phyloP scores from a whole-genome alignment of 495 filamentous ascomycete genomes.

The Aspergillus taichungensis region DNA sequence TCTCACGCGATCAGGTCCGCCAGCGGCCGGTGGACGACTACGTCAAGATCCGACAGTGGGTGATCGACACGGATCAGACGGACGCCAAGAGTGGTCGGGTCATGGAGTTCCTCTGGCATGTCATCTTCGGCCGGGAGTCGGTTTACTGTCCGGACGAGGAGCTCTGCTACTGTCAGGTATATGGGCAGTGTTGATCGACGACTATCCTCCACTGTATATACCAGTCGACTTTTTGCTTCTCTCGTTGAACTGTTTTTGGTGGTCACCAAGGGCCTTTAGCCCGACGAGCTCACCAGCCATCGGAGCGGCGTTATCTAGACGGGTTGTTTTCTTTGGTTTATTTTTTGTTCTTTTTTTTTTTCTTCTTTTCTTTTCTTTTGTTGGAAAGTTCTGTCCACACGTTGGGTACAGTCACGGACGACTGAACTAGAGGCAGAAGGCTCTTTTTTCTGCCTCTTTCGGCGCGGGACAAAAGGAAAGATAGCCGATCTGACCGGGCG shows the following conservation, averaged over 20 bases:
- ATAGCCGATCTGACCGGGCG: too few species aligned
- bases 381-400: too few species aligned
- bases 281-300: not conserved
- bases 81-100: slow-evolving; percentile 61
- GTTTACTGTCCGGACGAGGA: slow-evolving; percentile 41
- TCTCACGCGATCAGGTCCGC: slow-evolving; percentile 44
- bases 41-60: slow-evolving; percentile 56
- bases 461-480: too few species aligned
- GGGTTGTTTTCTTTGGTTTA: too few species aligned
- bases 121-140: slow-evolving; percentile 47
- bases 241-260: not conserved
- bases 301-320: too few species aligned
- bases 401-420: too few species aligned
- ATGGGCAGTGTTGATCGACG: slow-evolving; percentile 31
- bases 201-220: too few species aligned
- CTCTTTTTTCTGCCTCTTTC: too few species aligned
- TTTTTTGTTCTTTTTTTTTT: too few species aligned
- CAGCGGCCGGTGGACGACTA: slow-evolving; percentile 50
- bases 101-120: slow-evolving; percentile 69
- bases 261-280: not conserved
- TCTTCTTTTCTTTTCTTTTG: too few species aligned
- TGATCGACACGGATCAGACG: slow-evolving; percentile 48
- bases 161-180: slow-evolving; percentile 42
- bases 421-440: too few species aligned
- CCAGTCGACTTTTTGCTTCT: too few species aligned